Evolutionary conservation across 2,329 filamentous ascomycete species (phyloP), one percentile per base, ranked within the genome.

Genomic region (Pseudonectria buxi): DNA sequence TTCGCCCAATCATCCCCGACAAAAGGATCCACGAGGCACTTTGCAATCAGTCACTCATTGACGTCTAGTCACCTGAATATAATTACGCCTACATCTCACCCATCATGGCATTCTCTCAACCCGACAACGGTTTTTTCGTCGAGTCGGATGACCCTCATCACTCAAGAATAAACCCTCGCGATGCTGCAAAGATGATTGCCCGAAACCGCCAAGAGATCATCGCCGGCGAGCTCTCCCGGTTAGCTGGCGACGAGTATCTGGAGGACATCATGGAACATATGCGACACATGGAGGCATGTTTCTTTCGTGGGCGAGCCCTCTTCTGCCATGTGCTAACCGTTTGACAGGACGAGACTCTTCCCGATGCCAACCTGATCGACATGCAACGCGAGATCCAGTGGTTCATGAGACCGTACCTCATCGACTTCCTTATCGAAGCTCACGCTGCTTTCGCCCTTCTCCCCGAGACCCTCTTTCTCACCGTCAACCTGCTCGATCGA

Each of bases 381-480:
- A 95, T 96, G 64, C 92, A 98, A 66, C 88, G 89, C 48, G 92
- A 98, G 73, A 96, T 98, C 45, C 88, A 96, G 61, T 98, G 92
- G 92, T 96, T 94, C 67, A 98, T 98, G 92, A 75, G 92, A 54
- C 92, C 92, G 1, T 96, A 95, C 63, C 81, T 98, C 25, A 85
- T 98, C 58, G 92, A 98, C 69, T 98, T 98, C 67, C 77, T 98
- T 49, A 84, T 96, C 54, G 92, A 98, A 74, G 92, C 90, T 33
- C 92, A 98, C 58, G 84, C 86, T 48, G 90, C 90, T 42, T 98
- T 96, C 66, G 84, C 87, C 51, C 76, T 98, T 10, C 76, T 96
- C 10, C 90, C 92, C 27, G 88, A 95, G 62, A 98, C 92, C 2
- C 76, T 98, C 33, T 95, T 95, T 71, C 78, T 98, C 38, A 89